Percentiles rank a stretch among this genome's conserved stretches.
phyloP scores from a whole-genome alignment of 1,284 basidiomycete genomes.

The Athelia psychrophila region DNA sequence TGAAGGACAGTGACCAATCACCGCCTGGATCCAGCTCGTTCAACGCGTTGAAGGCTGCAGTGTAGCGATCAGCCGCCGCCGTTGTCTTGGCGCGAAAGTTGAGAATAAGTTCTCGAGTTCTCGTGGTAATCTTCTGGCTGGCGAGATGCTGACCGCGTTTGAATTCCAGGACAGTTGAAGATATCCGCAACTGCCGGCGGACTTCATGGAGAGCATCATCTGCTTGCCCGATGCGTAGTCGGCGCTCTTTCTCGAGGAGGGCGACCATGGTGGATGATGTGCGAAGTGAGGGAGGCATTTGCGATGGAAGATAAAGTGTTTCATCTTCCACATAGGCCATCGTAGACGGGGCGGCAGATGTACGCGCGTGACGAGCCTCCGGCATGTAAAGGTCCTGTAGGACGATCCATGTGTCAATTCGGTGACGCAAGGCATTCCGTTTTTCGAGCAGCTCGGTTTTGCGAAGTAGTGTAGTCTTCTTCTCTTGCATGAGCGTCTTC shows the following conservation, averaged over 20 bases:
- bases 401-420: not conserved
- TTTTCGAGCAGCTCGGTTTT: slow-evolving; percentile 4
- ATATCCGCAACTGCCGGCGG: slow-evolving; percentile 4
- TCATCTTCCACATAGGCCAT: not conserved
- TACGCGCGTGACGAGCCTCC: not conserved
- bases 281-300: not conserved
- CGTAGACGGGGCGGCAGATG: no score
- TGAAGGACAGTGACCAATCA: not conserved
- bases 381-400: slow-evolving; percentile 10
- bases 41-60: not conserved
- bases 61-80: not conserved
- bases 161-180: not conserved
- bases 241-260: slow-evolving; percentile 5
- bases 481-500: not conserved
- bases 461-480: not conserved
- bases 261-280: not conserved
- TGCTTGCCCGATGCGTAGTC: slow-evolving; percentile 7
- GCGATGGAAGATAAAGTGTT: not conserved
- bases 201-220: slow-evolving; percentile 2
- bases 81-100: not conserved
- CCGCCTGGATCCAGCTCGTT: not conserved
- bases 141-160: not conserved
- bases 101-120: not conserved
- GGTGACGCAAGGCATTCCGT: slow-evolving; percentile 1
- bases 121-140: not conserved